Conservation (phyloP, 2,329 filamentous ascomycete species). For the Alternaria hordeiaustralica region DNA sequence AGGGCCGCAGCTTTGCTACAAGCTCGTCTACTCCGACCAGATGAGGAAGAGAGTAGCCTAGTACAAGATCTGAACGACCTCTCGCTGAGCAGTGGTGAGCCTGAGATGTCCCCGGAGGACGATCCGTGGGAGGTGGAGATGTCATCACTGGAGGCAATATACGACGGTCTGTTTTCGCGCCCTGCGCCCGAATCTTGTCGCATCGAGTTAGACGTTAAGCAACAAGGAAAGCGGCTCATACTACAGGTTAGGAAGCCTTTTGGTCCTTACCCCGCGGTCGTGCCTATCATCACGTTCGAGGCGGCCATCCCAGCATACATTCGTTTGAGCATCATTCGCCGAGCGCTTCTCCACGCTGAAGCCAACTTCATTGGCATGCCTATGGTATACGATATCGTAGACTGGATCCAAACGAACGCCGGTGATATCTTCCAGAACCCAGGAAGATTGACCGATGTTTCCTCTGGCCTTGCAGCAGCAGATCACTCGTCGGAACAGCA, state of each 20-base stretch:
- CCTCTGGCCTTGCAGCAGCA: slow-evolving; percentile 70
- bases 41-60: slow-evolving; percentile 37
- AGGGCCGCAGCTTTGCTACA: slow-evolving; percentile 83
- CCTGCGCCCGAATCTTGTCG: slow-evolving; percentile 70
- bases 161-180: slow-evolving; percentile 66
- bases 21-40: slow-evolving; percentile 62
- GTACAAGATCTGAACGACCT: slow-evolving; percentile 43
- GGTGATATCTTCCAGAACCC: slow-evolving; percentile 83
- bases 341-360: slow-evolving; percentile 73
- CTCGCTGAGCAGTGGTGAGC: slow-evolving; percentile 49
- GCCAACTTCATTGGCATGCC: slow-evolving; percentile 79
- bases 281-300: slow-evolving; percentile 73
- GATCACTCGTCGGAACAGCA: slow-evolving; percentile 38
- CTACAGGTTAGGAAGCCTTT: slow-evolving; percentile 75
- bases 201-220: slow-evolving; percentile 66
- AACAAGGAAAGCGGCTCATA: slow-evolving; percentile 53
- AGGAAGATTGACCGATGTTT: slow-evolving; percentile 82
- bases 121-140: slow-evolving; percentile 87
- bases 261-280: slow-evolving; percentile 70
- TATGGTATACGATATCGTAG: slow-evolving; percentile 88
- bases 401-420: slow-evolving; percentile 89
- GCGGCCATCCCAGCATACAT: slow-evolving; percentile 85
- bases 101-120: slow-evolving; percentile 49
- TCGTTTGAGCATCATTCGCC: slow-evolving; percentile 83
- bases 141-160: slow-evolving; percentile 83